phyloP scores from a whole-genome alignment of 2,329 filamentous ascomycete species.

The Curvularia eragrostidis region DNA sequence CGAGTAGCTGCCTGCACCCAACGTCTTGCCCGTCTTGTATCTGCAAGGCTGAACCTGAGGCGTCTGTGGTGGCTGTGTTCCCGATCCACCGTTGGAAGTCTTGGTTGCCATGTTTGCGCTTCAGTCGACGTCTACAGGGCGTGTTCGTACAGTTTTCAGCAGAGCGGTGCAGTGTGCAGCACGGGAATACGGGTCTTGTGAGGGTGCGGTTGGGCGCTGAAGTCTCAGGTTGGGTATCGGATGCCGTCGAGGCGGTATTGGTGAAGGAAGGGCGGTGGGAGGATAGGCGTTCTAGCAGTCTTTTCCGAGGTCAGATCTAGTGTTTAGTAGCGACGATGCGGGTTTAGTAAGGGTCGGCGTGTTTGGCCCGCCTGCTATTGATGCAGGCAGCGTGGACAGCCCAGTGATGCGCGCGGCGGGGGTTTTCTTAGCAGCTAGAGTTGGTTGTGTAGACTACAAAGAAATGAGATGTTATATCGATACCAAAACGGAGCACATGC shows the following conservation, averaged over 20 bases:
- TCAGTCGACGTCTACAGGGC: background rate
- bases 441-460: background rate
- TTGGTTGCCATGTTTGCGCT: conserved; percentile 11
- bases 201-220: conserved; percentile 14
- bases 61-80: conserved; percentile 40
- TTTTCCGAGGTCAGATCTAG: background rate
- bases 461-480: background rate
- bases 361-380: conserved; percentile 8
- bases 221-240: conserved; percentile 18
- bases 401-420: conserved; percentile 10
- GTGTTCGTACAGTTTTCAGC: background rate
- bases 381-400: conserved; percentile 9
- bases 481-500: background rate
- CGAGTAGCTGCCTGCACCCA: conserved; percentile 95
- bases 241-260: background rate
- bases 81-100: conserved; percentile 45
- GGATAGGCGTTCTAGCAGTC: background rate
- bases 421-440: background rate
- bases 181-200: conserved; percentile 2
- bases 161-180: conserved; percentile 1
- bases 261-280: background rate
- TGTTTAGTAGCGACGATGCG: conserved; percentile 1
- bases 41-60: conserved; percentile 87
- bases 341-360: conserved; percentile 1
- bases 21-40: conserved; percentile 98